Evolutionary conservation across 345 rosid genomes (phyloP).

Genomic region (Eucalyptus pumila): DNA sequence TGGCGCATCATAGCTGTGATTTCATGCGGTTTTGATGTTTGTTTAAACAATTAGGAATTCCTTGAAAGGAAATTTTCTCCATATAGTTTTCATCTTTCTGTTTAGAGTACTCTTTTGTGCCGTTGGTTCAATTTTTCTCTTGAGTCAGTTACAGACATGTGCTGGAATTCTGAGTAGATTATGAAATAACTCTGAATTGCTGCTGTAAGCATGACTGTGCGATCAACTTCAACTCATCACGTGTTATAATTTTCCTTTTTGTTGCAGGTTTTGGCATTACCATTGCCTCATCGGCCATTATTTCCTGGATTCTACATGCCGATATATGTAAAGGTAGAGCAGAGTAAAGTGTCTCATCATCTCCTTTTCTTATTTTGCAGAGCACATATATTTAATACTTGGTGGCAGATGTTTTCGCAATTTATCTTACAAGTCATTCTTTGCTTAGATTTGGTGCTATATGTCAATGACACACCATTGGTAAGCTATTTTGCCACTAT

Average conservation of each 20-base stretch:
- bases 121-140: neutral
- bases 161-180: neutral
- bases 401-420: neutral
- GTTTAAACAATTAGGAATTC: neutral
- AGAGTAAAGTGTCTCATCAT: neutral
- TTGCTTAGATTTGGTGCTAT: neutral
- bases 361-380: neutral
- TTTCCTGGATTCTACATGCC: conserved; percentile 99
- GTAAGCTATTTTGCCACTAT: neutral
- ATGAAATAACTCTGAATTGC: neutral
- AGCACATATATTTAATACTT: neutral
- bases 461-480: neutral
- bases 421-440: neutral
- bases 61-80: neutral
- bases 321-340: conserved; percentile 80
- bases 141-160: neutral
- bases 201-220: neutral
- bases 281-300: conserved; percentile 84
- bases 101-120: neutral
- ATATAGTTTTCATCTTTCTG: neutral
- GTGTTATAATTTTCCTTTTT: neutral
- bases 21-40: neutral
- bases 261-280: conserved; percentile 83
- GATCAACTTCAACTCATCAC: neutral
- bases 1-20: neutral